Base-by-base conservation (phyloP, 2,329 filamentous ascomycete species). In the Alternaria ventricosa region DNA sequence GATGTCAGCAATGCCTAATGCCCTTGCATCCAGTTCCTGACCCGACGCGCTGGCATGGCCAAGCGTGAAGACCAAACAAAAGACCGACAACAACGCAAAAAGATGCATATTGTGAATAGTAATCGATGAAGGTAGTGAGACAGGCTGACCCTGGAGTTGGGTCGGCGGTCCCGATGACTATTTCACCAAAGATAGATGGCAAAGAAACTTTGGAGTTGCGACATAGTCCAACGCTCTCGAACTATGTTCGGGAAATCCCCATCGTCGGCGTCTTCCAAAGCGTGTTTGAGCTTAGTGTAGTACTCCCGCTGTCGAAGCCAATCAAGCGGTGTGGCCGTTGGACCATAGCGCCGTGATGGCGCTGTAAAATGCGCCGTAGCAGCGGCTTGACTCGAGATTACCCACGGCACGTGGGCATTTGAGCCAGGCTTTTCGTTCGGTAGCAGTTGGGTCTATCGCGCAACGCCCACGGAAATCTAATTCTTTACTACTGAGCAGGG, bases 1-100 rank as follows among this genome's bases (percentile, higher is more conserved):
- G 23, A 71, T 67, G 57, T 73, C 61, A 18, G 57, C 57, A 45
- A 71, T 61, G 10, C 64, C 57, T 47, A 69, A 25, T 15, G 55
- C 53, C 43, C 62, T 62, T 23, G 43, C 28, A 23, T 56, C 41
- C 12, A 55, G 10, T 20, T 47, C 30, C 8, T 41, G 20, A 18
- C 46, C 41, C 18, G 41, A 49, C 18, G 43, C 55, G 12, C 15
- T 27, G 15, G 41, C 60, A 58, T 58, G 20, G 22, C 41, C 13
- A 22, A 58, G n/a, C 5, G 47, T 22, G 12, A 61, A 18, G 27
- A 61, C 22, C 12, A 56, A 15, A 43, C 47, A 58, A 45, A 61
- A n/a, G 18, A 53, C 20, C 12, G 49, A n/a, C 25, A 47, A 23
- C 13, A 56, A n/a, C 12, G n/a, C 44, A 25, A 25, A 43, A 28